Conservation (phyloP, 2,329 filamentous ascomycete genomes). For the Paraphoma chrysanthemicola region DNA sequence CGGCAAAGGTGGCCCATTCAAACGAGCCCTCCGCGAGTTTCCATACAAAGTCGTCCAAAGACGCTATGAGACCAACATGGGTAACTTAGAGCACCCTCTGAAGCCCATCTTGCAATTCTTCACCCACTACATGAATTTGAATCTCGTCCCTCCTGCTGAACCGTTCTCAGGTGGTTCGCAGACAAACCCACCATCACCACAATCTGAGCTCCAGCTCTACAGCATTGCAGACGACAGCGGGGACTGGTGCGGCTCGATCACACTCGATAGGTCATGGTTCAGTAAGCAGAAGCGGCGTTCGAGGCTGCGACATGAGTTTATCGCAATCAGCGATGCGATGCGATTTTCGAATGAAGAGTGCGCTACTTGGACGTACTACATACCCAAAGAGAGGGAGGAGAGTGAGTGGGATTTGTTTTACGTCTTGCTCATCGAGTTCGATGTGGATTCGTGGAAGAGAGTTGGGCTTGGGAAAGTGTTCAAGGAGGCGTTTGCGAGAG, state of each 20-base stretch:
- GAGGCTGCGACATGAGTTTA: background rate
- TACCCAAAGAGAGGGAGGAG: slow-evolving; percentile 11
- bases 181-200: background rate
- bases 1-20: too few relatives aligned
- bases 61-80: too few relatives aligned
- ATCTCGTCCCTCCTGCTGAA: too few relatives aligned
- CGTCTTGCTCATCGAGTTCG: slow-evolving; percentile 11
- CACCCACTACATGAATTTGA: too few relatives aligned
- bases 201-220: background rate
- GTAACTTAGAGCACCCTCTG: too few relatives aligned
- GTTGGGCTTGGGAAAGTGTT: slow-evolving; percentile 15
- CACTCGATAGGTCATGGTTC: background rate
- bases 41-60: too few relatives aligned
- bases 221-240: background rate
- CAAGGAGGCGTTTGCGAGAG: slow-evolving; percentile 13
- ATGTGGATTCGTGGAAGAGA: slow-evolving; percentile 2
- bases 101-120: too few relatives aligned
- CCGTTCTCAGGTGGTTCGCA: too few relatives aligned
- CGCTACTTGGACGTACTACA: slow-evolving; percentile 13
- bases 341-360: slow-evolving; percentile 12
- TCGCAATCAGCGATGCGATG: slow-evolving; percentile 15
- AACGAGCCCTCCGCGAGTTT: too few relatives aligned
- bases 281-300: background rate
- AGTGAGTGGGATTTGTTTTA: slow-evolving; percentile 17
- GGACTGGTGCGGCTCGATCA: background rate